Percentiles rank a stretch among this genome's conserved stretches.
These are phyloP conservation scores for Penicillium sp. DNA, from an alignment of 2,329 filamentous ascomycete species.

Conservation along the genomic window DNA sequence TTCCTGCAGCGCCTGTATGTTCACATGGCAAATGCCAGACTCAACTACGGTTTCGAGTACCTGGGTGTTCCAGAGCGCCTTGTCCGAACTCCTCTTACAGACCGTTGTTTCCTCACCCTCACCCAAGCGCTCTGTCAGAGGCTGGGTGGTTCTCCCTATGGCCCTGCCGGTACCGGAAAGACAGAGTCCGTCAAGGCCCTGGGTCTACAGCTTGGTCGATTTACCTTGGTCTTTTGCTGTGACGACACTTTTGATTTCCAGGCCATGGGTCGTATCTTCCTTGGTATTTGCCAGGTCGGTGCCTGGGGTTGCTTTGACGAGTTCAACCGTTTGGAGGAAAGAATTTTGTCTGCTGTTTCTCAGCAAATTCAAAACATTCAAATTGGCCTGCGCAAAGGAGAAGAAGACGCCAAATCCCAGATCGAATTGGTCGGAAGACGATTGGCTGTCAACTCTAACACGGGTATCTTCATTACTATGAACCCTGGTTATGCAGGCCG, in stretches of 20 bases:
- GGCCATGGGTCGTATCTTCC: conserved; percentile 98
- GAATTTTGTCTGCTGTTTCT: conserved; percentile 95
- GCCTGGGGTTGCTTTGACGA: conserved; percentile 99
- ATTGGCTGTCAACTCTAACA: conserved; percentile 84
- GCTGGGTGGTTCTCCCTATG: conserved; percentile 94
- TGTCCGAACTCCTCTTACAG: conserved; percentile 92
- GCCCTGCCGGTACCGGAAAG: conserved; percentile 96
- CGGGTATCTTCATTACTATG: conserved; percentile 99
- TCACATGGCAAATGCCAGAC: conserved; percentile 93
- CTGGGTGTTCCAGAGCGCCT: conserved; percentile 94
- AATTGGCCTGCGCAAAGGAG: conserved; percentile 83
- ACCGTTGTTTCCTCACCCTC: conserved; percentile 96
- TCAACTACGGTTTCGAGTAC: conserved; percentile 98
- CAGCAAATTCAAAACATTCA: conserved; percentile 99
- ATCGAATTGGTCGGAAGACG: conserved; percentile 94
- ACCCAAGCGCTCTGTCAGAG: conserved; percentile 94
- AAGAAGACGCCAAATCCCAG: conserved; percentile 76
- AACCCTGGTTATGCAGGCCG: conserved; percentile 98
- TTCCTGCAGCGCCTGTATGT: conserved; percentile 79
- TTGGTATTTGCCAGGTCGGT: conserved; percentile 97
- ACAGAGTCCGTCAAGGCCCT: conserved; percentile 98
- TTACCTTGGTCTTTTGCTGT: conserved; percentile 98
- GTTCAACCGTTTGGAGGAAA: conserved; percentile 98
- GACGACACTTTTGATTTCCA: conserved; percentile 99
- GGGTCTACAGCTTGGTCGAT: conserved; percentile 92